Conservation (phyloP, 495 filamentous ascomycete species). For the Penicillium roqueforti region DNA sequence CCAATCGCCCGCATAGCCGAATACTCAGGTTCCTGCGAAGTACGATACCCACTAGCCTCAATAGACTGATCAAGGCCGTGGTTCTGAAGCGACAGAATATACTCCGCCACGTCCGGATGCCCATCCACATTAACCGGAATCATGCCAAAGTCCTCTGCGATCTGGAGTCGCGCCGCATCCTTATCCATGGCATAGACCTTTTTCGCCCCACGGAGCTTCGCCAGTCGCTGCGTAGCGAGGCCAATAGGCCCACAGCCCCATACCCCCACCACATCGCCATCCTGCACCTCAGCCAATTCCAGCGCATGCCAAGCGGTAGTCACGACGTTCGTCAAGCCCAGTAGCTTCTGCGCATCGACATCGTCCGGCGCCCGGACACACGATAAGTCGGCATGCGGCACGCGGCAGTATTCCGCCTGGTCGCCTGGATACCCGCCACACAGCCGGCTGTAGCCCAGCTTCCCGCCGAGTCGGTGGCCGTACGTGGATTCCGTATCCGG, state of each 20-base stretch:
- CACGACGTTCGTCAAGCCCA: slow-evolving; percentile 36
- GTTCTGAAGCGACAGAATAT: slow-evolving; percentile 29
- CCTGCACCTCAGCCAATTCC: slow-evolving; percentile 30
- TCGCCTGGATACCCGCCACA: slow-evolving; percentile 71
- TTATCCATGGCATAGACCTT: slow-evolving; percentile 33
- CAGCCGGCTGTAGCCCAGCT: slow-evolving; percentile 41
- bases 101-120: slow-evolving; percentile 25
- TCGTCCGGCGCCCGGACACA: slow-evolving; percentile 40
- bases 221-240: slow-evolving; percentile 22
- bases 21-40: slow-evolving; percentile 18
- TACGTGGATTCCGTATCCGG: slow-evolving; percentile 59
- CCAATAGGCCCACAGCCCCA: slow-evolving; percentile 40
- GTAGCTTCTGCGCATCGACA: slow-evolving; percentile 48
- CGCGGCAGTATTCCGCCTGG: slow-evolving; percentile 38
- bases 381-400: slow-evolving; percentile 37
- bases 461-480: slow-evolving; percentile 26
- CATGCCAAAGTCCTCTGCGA: slow-evolving; percentile 28
- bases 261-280: slow-evolving; percentile 40
- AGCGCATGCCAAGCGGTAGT: slow-evolving; percentile 35
- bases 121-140: slow-evolving; percentile 21
- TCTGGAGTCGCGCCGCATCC: slow-evolving; percentile 22
- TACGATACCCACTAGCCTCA: slow-evolving; percentile 34
- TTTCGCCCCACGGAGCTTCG: slow-evolving; percentile 24
- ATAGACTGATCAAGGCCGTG: slow-evolving; percentile 32
- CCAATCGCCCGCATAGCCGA: slow-evolving; percentile 21